A percentile compares a stretch with the other conserved stretches of the same genome.
Conservation (phyloP, 192 early-diverging fungal genomes). For the Blastocladiella britannica region DNA sequence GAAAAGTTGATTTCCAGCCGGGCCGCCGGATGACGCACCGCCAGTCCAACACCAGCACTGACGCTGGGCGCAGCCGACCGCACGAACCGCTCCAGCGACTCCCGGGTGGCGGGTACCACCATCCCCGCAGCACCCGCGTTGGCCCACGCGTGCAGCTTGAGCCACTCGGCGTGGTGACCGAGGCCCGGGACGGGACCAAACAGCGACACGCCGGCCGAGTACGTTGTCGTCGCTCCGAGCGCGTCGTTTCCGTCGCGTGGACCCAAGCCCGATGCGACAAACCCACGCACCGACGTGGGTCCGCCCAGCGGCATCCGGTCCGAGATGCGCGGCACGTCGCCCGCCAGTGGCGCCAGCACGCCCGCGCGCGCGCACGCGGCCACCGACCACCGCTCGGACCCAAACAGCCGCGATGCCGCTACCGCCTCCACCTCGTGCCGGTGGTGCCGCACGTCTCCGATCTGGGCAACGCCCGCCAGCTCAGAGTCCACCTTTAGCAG, state of each 20-base stretch:
- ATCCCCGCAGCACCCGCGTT: conserved; percentile 61
- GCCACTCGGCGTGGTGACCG: conserved; percentile 20
- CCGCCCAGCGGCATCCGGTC: conserved; percentile 86
- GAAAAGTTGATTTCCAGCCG: conserved; percentile 82
- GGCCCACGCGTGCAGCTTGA: conserved; percentile 67
- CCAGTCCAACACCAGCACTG: conserved; percentile 61
- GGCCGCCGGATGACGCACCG: conserved; percentile 62
- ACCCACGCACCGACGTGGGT: conserved; percentile 65
- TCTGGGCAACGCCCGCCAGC: conserved; percentile 12
- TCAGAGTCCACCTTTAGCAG: conserved; percentile 27
- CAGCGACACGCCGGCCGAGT: conserved; percentile 52
- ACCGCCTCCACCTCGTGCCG: conserved; percentile 48
- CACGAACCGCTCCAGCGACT: conserved; percentile 13
- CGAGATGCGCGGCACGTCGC: conserved; percentile 35
- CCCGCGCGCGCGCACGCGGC: conserved; percentile 44
- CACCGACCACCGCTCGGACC: too few relatives aligned
- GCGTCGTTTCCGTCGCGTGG: conserved; percentile 59
- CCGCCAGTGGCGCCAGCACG: conserved; percentile 34
- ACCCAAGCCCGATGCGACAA: conserved; percentile 67
- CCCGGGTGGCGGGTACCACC: conserved; percentile 12
- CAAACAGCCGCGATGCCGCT: too few relatives aligned
- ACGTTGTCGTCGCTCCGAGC: conserved; percentile 73
- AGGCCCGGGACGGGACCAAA: conserved; percentile 64
- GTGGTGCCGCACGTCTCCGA: conserved; percentile 50
- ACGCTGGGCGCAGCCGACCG: conserved; percentile 42